Evolutionary conservation across 208 protist genomes (phyloP).

Genomic region (Balamuthia mandrillaris): DNA sequence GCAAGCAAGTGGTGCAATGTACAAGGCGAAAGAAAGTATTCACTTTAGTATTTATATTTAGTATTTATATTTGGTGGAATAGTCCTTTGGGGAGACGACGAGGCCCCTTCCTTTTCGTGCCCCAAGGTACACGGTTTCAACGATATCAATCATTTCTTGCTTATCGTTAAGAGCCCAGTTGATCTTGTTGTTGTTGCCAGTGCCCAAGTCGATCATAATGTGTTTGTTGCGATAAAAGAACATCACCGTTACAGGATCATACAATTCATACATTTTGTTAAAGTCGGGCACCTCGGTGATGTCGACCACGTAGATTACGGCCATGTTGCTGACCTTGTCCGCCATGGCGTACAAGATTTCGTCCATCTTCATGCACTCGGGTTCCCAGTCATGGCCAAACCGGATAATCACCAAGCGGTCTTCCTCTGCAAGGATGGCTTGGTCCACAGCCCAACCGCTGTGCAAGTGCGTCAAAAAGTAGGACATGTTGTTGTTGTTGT

Average conservation of each 20-base stretch:
- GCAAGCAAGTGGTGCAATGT: background rate
- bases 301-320: conserved; percentile 88
- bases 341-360: conserved; percentile 68
- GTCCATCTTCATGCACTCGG: conserved; percentile 86
- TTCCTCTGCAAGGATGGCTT: conserved; percentile 79
- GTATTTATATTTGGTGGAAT: conserved; percentile 89
- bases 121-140: conserved; percentile 89
- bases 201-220: conserved; percentile 97
- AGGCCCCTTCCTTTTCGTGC: conserved; percentile 91
- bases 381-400: conserved; percentile 88
- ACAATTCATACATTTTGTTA: conserved; percentile 98
- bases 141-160: conserved; percentile 95
- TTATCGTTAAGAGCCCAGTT: conserved; percentile 93
- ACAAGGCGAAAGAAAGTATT: background rate
- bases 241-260: conserved; percentile 96
- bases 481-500: conserved; percentile 39
- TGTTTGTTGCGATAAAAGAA: conserved; percentile 99
- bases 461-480: conserved; percentile 84
- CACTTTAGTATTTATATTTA: conserved; percentile 40
- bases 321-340: conserved; percentile 80
- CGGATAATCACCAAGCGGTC: conserved; percentile 84
- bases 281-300: conserved; percentile 93
- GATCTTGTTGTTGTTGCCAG: conserved; percentile 99
- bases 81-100: conserved; percentile 93
- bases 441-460: conserved; percentile 88